phyloP scores from a whole-genome alignment of 305 asterid genomes.

The Fraxinus angustifolia region DNA sequence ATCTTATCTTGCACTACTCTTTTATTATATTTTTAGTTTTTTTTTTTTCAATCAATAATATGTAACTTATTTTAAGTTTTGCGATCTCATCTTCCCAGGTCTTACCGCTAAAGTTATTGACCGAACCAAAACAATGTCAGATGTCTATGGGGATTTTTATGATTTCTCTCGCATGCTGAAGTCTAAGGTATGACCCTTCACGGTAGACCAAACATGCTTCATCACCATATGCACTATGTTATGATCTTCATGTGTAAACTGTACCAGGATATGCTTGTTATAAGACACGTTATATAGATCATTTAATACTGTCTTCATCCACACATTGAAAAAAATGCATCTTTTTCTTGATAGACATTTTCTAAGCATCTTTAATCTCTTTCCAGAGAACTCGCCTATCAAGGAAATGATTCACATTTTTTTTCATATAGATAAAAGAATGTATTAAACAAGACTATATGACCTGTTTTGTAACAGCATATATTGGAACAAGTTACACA shows the following conservation, averaged over 20 bases:
- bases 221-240: not conserved
- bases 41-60: not conserved
- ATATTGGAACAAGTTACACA: too few relatives aligned
- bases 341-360: not conserved
- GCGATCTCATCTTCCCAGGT: constrained; percentile 43
- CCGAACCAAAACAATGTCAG: constrained; percentile 65
- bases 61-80: not conserved
- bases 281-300: too few relatives aligned
- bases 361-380: not conserved
- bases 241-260: not conserved
- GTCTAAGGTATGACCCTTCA: constrained; percentile 60
- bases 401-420: not conserved
- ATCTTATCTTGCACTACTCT: not conserved
- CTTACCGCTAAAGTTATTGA: constrained; percentile 88
- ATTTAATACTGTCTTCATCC: not conserved
- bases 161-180: constrained; percentile 79
- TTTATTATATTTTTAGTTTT: not conserved
- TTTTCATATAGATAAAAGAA: too few relatives aligned
- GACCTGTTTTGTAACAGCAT: too few relatives aligned
- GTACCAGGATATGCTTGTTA: not conserved
- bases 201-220: not conserved
- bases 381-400: not conserved
- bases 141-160: constrained; percentile 86
- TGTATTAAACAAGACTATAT: too few relatives aligned
- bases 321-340: not conserved